A percentile compares a stretch with the other conserved stretches of the same genome.
phyloP scores from a whole-genome alignment of 306 rosid species.

The Lagenaria siceraria region DNA sequence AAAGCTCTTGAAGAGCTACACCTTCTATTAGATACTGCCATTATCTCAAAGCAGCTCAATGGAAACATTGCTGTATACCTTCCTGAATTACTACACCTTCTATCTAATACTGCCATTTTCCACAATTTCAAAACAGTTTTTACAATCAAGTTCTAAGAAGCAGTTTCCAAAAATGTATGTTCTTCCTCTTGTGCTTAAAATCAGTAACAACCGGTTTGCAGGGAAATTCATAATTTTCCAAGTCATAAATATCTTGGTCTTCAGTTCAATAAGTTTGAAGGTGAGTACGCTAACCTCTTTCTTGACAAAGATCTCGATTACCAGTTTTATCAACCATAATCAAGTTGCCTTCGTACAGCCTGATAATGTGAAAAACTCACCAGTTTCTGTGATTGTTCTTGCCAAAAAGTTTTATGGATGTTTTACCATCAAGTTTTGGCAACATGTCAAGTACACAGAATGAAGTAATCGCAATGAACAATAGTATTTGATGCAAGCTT shows the following conservation, averaged over 20 bases:
- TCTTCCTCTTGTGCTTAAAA: slow-evolving; percentile 50
- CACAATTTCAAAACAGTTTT: slow-evolving; percentile 62
- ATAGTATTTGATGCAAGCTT: slow-evolving; percentile 51
- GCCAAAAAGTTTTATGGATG: slow-evolving; percentile 67
- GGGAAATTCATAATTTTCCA: slow-evolving; percentile 41
- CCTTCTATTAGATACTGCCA: not conserved
- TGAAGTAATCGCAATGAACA: slow-evolving; percentile 43
- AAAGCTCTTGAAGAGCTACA: slow-evolving; percentile 23
- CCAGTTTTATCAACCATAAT: slow-evolving; percentile 59
- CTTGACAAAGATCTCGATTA: slow-evolving; percentile 48
- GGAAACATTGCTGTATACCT: slow-evolving; percentile 62
- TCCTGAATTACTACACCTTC: slow-evolving; percentile 48
- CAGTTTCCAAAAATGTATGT: slow-evolving; percentile 25
- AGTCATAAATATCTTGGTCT: slow-evolving; percentile 43
- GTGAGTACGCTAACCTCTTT: slow-evolving; percentile 39
- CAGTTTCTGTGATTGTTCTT: slow-evolving; percentile 56
- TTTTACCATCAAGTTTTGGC: slow-evolving; percentile 50
- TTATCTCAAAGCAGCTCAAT: not conserved
- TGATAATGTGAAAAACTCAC: slow-evolving; percentile 46
- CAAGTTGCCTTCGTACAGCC: slow-evolving; percentile 39
- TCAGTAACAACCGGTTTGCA: slow-evolving; percentile 54
- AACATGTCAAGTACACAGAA: slow-evolving; percentile 52
- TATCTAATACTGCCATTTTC: slow-evolving; percentile 41
- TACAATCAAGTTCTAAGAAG: slow-evolving; percentile 48
- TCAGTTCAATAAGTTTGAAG: slow-evolving; percentile 68